Base-by-base conservation (phyloP, 257 asterid genomes). In the Linaria vulgaris region DNA sequence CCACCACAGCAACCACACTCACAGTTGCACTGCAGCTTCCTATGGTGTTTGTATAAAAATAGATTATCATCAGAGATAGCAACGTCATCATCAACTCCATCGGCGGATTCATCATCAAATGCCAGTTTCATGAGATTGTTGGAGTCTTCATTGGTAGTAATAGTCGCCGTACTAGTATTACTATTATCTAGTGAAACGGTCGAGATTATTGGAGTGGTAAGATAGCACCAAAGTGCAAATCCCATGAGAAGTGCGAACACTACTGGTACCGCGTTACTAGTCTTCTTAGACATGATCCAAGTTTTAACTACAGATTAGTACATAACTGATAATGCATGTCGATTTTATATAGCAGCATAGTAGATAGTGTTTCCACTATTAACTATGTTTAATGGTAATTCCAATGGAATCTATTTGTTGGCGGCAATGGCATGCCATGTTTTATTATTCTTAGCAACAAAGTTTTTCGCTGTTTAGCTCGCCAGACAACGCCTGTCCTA, bases 161-260 rank as follows among this genome's bases (percentile, higher is more conserved):
- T 34, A 34, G 34, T 27, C 34, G 34, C 6, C 3, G 41, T 34
- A 34, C 56, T 23, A 19, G 1, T n/a, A n/a, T n/a, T n/a, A n/a
- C n/a, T n/a, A n/a, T n/a, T n/a, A n/a, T n/a, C 14, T 30, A 14
- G 10, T 1, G 57, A 5, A 16, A 54, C 19, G 22, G 34, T 13
- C 9, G 60, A 31, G 22, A 37, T 12, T 19, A 6, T 1, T 25
- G 61, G 37, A 57, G 16, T 57, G 50, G 64, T 58, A 39, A 71
- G 57, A 23, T 25, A 56, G 51, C 71, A 64, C 12, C 19, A 49
- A 6, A 71, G 23, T 48, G 71, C 71, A 20, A 64, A 64, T 6
- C 71, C 76, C 21, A 57, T 24, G 5, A 71, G 23, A 39, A 64
- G 27, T 23, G 62, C 50, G 19, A 71, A 27, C 19, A 50, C 31